phyloP scores from a whole-genome alignment of 2,329 filamentous ascomycete genomes.

The Tolypocladium guangdongense region DNA sequence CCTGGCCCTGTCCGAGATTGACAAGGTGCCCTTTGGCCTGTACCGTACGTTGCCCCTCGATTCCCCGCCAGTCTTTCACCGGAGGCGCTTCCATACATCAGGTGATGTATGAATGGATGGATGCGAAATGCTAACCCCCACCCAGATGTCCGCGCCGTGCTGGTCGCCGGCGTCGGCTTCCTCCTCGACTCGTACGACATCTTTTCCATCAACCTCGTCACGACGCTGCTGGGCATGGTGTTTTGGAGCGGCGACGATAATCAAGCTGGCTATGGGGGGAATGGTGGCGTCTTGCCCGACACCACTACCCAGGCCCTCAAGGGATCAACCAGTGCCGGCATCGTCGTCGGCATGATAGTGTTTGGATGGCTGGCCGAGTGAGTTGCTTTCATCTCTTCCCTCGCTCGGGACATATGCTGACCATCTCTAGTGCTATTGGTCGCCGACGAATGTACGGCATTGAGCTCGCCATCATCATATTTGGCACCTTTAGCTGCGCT shows the following conservation, averaged over 20 bases:
- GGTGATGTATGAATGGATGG: not conserved
- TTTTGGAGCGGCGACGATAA: conserved; percentile 49
- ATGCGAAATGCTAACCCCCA: not conserved
- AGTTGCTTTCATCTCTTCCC: conserved; percentile 5
- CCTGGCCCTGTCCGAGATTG: conserved; percentile 67
- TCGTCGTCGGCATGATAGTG: conserved; percentile 64
- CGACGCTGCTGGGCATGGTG: conserved; percentile 61
- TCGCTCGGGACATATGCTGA: not conserved
- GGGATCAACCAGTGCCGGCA: conserved; percentile 69
- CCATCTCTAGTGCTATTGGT: conserved; percentile 41
- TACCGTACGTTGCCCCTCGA: conserved; percentile 37
- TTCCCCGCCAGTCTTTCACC: not conserved
- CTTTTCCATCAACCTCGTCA: conserved; percentile 69
- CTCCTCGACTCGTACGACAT: conserved; percentile 76
- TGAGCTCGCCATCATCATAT: conserved; percentile 61
- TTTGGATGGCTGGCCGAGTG: conserved; percentile 70
- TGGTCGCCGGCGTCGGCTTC: conserved; percentile 73
- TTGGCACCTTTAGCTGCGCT: conserved; percentile 57
- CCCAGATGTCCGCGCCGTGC: conserved; percentile 54
- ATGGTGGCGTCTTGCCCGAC: conserved; percentile 48
- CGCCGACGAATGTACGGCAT: conserved; percentile 76
- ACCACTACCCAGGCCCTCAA: conserved; percentile 65
- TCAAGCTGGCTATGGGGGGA: conserved; percentile 36
- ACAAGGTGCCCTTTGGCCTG: conserved; percentile 66
- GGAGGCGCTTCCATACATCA: not conserved